Evolutionary conservation across 106 monocot species (phyloP).

Genomic region (Cymbidium sinense): DNA sequence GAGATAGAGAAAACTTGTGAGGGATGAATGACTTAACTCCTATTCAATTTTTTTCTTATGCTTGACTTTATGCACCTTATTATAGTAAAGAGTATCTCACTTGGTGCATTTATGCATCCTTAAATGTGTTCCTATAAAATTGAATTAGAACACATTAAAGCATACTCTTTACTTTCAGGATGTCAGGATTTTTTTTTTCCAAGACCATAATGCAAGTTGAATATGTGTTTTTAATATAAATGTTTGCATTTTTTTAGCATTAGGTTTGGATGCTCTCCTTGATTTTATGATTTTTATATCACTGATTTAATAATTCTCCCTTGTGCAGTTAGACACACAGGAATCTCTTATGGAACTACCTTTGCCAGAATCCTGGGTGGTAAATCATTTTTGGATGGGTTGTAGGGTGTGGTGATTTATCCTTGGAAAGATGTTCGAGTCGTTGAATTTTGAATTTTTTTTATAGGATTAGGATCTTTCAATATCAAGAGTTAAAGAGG

Average conservation of each 20-base stretch:
- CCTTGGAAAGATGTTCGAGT: no score
- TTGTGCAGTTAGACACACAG: conserved; percentile 63
- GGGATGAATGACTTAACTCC: no score
- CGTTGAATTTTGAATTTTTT: no score
- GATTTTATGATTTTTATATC: neutral
- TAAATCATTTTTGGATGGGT: conserved; percentile 18
- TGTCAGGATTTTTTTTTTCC: neutral
- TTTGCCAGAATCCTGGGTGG: conserved; percentile 96
- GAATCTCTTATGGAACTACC: conserved; percentile 56
- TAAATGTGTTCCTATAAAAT: neutral
- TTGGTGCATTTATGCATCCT: no score
- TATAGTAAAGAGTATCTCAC: no score
- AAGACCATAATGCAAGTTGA: neutral
- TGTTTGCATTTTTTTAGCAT: neutral
- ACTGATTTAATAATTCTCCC: neutral
- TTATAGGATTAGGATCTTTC: no score
- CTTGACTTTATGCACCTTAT: no score
- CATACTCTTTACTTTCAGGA: neutral
- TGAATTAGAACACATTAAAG: neutral
- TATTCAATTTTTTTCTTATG: no score
- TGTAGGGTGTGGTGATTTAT: no score
- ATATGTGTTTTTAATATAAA: neutral
- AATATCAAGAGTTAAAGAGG: no score
- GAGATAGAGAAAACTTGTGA: no score
- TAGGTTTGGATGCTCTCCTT: neutral